Evolutionary conservation across 768 basidiomycete species (phyloP).

Genomic region (Tricholoma bakamatsutake): DNA sequence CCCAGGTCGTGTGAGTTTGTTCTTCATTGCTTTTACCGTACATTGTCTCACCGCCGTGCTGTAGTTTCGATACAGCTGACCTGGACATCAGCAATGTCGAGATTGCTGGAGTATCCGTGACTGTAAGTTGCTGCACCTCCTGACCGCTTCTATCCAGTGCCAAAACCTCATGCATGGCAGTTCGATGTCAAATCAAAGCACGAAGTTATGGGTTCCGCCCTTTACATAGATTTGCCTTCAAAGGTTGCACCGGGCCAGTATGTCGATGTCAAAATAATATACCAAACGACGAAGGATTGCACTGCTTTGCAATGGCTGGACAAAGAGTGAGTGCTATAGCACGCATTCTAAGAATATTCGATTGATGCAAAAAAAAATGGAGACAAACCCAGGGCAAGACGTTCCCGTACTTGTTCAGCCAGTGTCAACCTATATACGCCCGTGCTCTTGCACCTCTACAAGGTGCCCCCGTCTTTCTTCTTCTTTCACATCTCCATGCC

Average conservation of each 20-base stretch:
- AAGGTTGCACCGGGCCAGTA: conserved; percentile 35
- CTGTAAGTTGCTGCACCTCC: conserved; percentile 30
- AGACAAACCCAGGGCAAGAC: conserved; percentile 84
- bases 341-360: background rate
- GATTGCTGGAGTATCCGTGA: conserved; percentile 42
- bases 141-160: background rate
- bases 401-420: conserved; percentile 87
- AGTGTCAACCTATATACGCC: conserved; percentile 90
- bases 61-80: conserved; percentile 70
- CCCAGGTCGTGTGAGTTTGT: conserved; percentile 52
- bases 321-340: conserved; percentile 48
- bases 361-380: background rate
- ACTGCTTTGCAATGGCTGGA: conserved; percentile 87
- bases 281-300: conserved; percentile 67
- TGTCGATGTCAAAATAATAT: conserved; percentile 53
- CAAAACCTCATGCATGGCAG: conserved; percentile 27
- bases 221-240: conserved; percentile 53
- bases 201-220: conserved; percentile 70
- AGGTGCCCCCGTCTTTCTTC: conserved; percentile 33
- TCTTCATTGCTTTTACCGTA: background rate
- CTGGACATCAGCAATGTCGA: conserved; percentile 52
- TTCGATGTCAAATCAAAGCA: conserved; percentile 52
- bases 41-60: background rate
- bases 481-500: background rate
- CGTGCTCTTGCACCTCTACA: conserved; percentile 76